Percentiles rank a stretch among this genome's conserved stretches.
These are phyloP conservation scores for Pilatotrama ljubarskyi DNA, from an alignment of 768 basidiomycete species.

Conservation along the genomic window DNA sequence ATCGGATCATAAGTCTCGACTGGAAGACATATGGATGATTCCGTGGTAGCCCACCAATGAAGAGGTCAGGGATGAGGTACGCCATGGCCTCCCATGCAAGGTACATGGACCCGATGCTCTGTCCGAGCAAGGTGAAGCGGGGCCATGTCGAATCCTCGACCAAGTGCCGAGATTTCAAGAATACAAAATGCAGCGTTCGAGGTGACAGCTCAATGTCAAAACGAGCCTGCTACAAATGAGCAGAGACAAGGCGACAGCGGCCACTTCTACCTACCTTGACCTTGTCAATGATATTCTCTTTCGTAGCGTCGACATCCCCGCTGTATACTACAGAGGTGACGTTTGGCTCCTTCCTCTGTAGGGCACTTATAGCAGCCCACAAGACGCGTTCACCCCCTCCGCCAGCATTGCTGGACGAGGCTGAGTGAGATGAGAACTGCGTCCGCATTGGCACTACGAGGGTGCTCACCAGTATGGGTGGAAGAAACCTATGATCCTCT, in stretches of 20 bases:
- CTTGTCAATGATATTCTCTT: conserved; percentile 77
- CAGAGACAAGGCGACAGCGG: background rate
- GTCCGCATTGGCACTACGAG: background rate
- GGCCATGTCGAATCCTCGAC: conserved; percentile 86
- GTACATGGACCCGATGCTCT: conserved; percentile 84
- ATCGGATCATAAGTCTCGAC: background rate
- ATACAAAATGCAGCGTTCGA: conserved; percentile 74
- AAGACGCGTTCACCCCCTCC: conserved; percentile 96
- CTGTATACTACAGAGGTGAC: conserved; percentile 82
- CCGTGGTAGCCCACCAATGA: conserved; percentile 62
- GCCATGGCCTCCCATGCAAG: conserved; percentile 84
- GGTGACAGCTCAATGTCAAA: conserved; percentile 79
- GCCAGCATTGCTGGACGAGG: conserved; percentile 76
- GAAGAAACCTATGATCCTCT: conserved; percentile 76
- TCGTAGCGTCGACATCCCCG: conserved; percentile 80
- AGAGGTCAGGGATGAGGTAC: conserved; percentile 82
- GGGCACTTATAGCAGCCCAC: conserved; percentile 82
- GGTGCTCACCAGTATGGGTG: conserved; percentile 89
- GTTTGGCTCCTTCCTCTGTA: conserved; percentile 68
- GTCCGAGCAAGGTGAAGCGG: conserved; percentile 89
- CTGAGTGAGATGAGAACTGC: conserved; percentile 29
- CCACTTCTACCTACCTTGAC: conserved; percentile 55
- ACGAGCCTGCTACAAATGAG: conserved; percentile 50
- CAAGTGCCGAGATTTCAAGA: conserved; percentile 64
- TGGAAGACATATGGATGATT: background rate